phyloP scores from a whole-genome alignment of 306 rosid genomes.

The Luffa aegyptiaca region DNA sequence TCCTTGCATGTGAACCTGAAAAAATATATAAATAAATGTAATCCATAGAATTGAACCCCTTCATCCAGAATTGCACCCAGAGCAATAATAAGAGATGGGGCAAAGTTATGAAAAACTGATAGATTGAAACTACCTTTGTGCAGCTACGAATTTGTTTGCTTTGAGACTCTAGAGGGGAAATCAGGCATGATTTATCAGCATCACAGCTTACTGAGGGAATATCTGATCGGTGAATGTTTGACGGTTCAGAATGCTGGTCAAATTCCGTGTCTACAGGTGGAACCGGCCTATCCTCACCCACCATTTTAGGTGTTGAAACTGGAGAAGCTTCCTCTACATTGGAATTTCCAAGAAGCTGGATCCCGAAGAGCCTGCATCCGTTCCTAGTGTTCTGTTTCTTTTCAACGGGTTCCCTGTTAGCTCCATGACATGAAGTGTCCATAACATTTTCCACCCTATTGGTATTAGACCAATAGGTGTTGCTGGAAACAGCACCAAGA shows the following conservation, averaged over 20 bases:
- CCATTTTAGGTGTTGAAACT: conserved; percentile 34
- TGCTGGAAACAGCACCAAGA: conserved; percentile 47
- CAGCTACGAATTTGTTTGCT: conserved; percentile 94
- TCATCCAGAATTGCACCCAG: background rate
- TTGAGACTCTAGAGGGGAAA: conserved; percentile 74
- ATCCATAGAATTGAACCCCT: background rate
- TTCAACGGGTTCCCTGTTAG: conserved; percentile 46
- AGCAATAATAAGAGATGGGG: background rate
- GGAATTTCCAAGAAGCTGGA: conserved; percentile 65
- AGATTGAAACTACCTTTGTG: conserved; percentile 57
- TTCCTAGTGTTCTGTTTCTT: conserved; percentile 56
- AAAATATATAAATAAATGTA: background rate
- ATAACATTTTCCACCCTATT: conserved; percentile 47
- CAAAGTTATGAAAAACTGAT: background rate
- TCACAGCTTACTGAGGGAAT: conserved; percentile 82
- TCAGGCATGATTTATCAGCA: conserved; percentile 78
- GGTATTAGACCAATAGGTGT: conserved; percentile 58
- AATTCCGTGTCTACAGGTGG: conserved; percentile 62
- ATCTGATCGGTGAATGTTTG: conserved; percentile 67
- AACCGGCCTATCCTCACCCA: conserved; percentile 32
- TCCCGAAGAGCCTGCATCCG: conserved; percentile 87
- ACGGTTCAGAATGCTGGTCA: conserved; percentile 83
- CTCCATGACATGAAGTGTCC: conserved; percentile 46
- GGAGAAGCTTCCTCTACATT: conserved; percentile 48
- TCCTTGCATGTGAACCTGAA: conserved; percentile 98